Evolutionary conservation across 768 basidiomycete genomes (phyloP), one percentile per base, ranked within the genome.

Genomic region (Podaxis pistillaris): DNA sequence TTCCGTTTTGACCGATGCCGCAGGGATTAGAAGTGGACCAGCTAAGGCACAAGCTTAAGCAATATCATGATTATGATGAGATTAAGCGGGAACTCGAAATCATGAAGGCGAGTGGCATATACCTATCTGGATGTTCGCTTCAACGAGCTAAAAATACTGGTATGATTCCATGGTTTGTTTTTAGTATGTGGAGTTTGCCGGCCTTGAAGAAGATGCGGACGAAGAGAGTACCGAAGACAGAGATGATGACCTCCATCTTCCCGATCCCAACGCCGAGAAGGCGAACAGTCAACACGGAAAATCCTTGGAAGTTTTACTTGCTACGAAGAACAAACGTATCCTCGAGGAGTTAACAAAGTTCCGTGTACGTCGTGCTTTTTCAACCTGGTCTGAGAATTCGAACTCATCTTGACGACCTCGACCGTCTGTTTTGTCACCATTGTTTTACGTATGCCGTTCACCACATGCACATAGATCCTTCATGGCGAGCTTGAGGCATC

Each of bases 31-130:
- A 97, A 74, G 78, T 89, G 4, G 89, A 90, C 15, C 81, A 81
- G 53, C 79, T 96, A 1, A 87, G 83, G 71, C 75, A 78, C 37
- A 87, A 87, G 66, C 76, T 98, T 40, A 86, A 85, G 68, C 85
- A 85, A 66, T 92, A 89, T 64, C 73, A 73, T 15, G 94, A 99
- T 73, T 98, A 99, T 69, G 96, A 98, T 69, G 96, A 98, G 76
- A 87, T 98, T 70, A 98, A 98, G 78, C 89, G 97, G 28, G 97
- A 99, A 73, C 82, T 99, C 30, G 95, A 95, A 70, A 98, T 99
- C 66, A 93, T 98, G 93, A 98, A 99, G 86, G 97, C 93, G 54
- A 62, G 53, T 50, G 36, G 24, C 30, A 36, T 53, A 7, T 47
- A 22, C 33, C 24, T 17, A 37, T 58, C 26, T 22, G 30, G 36